A percentile compares a stretch with the other conserved stretches of the same genome.
phyloP scores from a whole-genome alignment of 208 protist genomes.

The Herpetomonas samuelpessoai region DNA sequence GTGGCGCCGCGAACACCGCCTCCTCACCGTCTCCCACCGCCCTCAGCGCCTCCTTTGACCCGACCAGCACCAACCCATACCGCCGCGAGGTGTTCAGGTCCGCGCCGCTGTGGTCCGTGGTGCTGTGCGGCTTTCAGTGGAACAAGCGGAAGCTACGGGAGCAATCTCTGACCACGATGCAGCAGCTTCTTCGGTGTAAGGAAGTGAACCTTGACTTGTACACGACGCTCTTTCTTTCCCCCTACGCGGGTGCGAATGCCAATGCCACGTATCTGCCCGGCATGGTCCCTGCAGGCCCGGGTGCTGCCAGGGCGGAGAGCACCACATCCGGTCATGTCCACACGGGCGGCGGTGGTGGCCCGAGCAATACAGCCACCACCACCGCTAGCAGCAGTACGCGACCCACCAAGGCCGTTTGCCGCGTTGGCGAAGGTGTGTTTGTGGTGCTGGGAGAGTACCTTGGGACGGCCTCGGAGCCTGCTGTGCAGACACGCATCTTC shows the following conservation, averaged over 20 bases:
- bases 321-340: not conserved
- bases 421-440: slow-evolving; percentile 33
- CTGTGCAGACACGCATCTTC: slow-evolving; percentile 37
- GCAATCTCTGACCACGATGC: slow-evolving; percentile 27
- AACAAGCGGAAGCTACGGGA: slow-evolving; percentile 54
- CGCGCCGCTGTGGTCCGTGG: slow-evolving; percentile 22
- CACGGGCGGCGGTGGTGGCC: not conserved
- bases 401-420: slow-evolving; percentile 1
- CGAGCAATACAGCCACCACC: not conserved
- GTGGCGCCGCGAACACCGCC: not conserved
- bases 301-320: no score
- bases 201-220: slow-evolving; percentile 17
- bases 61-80: not conserved
- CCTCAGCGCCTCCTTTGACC: not conserved
- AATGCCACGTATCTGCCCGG: not conserved
- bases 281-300: no score
- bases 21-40: not conserved
- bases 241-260: not conserved
- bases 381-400: not conserved
- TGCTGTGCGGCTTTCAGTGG: slow-evolving; percentile 52
- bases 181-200: slow-evolving; percentile 34
- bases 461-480: slow-evolving; percentile 23
- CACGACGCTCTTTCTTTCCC: slow-evolving; percentile 33
- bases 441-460: slow-evolving; percentile 39
- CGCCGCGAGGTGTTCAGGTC: not conserved